Evolutionary conservation across 495 filamentous ascomycete species (phyloP), one percentile per base, ranked within the genome.

Genomic region (Penicillium soppii): DNA sequence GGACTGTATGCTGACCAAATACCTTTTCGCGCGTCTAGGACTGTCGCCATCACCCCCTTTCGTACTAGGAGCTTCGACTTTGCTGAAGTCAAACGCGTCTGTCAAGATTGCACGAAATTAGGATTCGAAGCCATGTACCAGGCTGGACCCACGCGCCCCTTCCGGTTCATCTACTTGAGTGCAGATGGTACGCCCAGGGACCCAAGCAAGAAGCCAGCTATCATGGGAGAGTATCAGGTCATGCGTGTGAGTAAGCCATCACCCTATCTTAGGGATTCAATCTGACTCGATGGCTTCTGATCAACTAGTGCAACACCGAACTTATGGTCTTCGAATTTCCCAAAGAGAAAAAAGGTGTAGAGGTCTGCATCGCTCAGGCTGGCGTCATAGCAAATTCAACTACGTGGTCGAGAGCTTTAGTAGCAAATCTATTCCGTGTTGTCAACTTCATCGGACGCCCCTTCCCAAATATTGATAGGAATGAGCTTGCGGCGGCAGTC

Each of bases 151-250:
- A 25, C 39, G 10, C 33, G 36, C n/a, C 54, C 63, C 19, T 62
- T 65, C 39, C 65, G 54, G 10, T 83, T 81, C 52, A 43, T 80
- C 10, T 81, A 79, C 44, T 66, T 71, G 41, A 77, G 73, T 38
- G 77, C 71, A 22, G 62, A 63, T 3, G 58, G 63, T 4, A 53
- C 56, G 8, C 66, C 71, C 47, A 52, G 70, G 25, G 76, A 80
- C 46, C 65, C 62, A 23, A 62, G 35, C 12, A 67, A 76, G 43
- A 66, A 45, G n/a, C 63, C 68, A 13, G 52, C 30, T 5, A 54
- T 70, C 10, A 50, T 66, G 51, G 40, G 63, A 0, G 58, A 74
- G 23, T 79, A 78, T 53, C 50, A 42, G n/a, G 54, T 67, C n/a
- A 74, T 79, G 69, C 58, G 57, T 5, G 54, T 57, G 16, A 57